phyloP scores from a whole-genome alignment of 345 rosid species.

The Brassica cretica region DNA sequence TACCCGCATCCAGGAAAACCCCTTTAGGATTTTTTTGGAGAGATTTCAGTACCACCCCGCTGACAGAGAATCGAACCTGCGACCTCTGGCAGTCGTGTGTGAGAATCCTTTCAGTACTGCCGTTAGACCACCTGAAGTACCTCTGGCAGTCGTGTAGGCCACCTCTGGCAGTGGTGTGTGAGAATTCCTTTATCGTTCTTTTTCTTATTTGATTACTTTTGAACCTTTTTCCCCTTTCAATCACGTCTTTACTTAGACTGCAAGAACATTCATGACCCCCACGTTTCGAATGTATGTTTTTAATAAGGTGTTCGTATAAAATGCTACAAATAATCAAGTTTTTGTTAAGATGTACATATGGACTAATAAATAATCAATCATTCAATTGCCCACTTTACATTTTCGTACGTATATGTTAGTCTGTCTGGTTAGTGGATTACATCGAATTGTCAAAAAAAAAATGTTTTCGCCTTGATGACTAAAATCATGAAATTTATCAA shows the following conservation, averaged over 20 bases:
- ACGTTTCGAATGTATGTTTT: conserved; percentile 32
- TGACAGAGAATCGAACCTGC: no score
- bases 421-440: not conserved
- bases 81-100: no score
- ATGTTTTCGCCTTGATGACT: not conserved
- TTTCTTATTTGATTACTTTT: conserved; percentile 19
- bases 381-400: conserved; percentile 22
- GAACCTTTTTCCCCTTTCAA: conserved; percentile 22
- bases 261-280: conserved; percentile 41
- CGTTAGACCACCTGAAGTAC: no score
- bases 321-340: not conserved
- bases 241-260: conserved; percentile 36
- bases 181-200: conserved; percentile 13
- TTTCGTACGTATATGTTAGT: not conserved
- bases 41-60: no score
- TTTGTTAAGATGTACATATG: not conserved
- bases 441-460: not conserved
- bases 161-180: no score
- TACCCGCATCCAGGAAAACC: no score
- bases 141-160: no score
- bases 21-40: no score
- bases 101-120: no score
- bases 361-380: conserved; percentile 31
- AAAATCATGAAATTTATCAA: not conserved
- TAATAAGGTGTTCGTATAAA: not conserved